Base-by-base conservation (phyloP, 495 filamentous ascomycete species). In the Astrothelium subdiscretum region DNA sequence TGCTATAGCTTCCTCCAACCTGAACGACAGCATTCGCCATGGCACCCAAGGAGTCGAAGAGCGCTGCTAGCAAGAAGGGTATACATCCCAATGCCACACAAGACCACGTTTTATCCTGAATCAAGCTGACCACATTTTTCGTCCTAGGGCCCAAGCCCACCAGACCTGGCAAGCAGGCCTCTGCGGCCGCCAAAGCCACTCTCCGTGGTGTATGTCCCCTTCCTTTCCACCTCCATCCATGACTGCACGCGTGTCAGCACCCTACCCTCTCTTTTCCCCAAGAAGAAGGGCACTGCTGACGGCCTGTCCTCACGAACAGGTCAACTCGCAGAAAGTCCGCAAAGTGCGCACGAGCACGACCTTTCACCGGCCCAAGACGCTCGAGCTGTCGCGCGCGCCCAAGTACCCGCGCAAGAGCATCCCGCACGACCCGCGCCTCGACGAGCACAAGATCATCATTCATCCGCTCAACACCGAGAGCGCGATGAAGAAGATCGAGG, bases 401-500 rank as follows among this genome's bases (percentile, higher is more conserved):
- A 96, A 95, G 81, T 99, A 96, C 85, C 94, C 89, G 67, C 90
- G 92, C 81, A 92, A 91, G 83, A 91, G 89, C 68, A 83, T 99
- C 75, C 86, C 90, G 61, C 89, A 94, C 72, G 84, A 83, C 69
- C 87, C 92, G 69, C 89, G 89, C 66, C 87, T 97, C 73, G 94
- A 98, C 78, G 87, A 90, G 79, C 85, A 87, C 61, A 75, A 75
- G 69, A 79, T 92, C 73, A 86, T 95, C 74, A 80, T 76, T 32
- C 72, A 74, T 68, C 84, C 84, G 58, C 82, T 98, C 65, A 99
- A 99, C 84, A 97, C 94, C 59, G 94, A 98, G 86, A 90, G 86
- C 68, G 95, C 94, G 72, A 96, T 99, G 90, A 99, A 99, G 90
- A 97, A 96, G 88, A 69, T 69, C 95, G 97, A 67, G 95, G 97